phyloP scores from a whole-genome alignment of 768 basidiomycete genomes.

The Nidula microcarpa region DNA sequence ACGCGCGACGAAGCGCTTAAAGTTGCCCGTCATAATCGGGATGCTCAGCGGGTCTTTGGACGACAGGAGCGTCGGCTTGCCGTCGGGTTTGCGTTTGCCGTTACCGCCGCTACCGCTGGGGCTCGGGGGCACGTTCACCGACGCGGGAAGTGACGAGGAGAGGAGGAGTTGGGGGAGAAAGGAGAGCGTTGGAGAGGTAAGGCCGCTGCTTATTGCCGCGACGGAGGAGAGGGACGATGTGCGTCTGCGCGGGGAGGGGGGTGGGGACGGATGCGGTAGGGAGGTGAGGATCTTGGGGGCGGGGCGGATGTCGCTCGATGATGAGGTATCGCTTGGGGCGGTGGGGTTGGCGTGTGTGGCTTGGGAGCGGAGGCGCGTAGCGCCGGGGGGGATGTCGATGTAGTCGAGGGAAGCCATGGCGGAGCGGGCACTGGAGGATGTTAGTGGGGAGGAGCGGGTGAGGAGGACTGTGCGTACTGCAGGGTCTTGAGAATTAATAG shows the following conservation, averaged over 20 bases:
- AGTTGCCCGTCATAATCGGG: conserved; percentile 74
- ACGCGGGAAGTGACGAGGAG: conserved; percentile 22
- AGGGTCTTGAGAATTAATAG: too few relatives aligned
- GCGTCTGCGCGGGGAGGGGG: conserved; percentile 10
- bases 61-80: conserved; percentile 41
- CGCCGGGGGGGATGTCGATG: conserved; percentile 37
- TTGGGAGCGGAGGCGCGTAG: conserved; percentile 29
- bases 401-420: conserved; percentile 49
- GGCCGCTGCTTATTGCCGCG: background rate
- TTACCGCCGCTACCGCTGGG: background rate
- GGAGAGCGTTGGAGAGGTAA: conserved; percentile 26
- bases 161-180: conserved; percentile 34
- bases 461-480: too few relatives aligned
- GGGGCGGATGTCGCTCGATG: conserved; percentile 25
- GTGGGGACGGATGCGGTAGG: conserved; percentile 36
- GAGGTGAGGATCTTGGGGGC: conserved; percentile 38
- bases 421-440: background rate
- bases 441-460: too few relatives aligned
- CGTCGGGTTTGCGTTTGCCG: conserved; percentile 8
- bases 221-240: conserved; percentile 8
- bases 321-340: conserved; percentile 4
- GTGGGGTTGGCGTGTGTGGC: background rate
- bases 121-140: conserved; percentile 1
- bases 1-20: conserved; percentile 74
- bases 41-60: conserved; percentile 71